Evolutionary conservation across 2,329 filamentous ascomycete genomes (phyloP).

Genomic region (Verticillium dahliae): DNA sequence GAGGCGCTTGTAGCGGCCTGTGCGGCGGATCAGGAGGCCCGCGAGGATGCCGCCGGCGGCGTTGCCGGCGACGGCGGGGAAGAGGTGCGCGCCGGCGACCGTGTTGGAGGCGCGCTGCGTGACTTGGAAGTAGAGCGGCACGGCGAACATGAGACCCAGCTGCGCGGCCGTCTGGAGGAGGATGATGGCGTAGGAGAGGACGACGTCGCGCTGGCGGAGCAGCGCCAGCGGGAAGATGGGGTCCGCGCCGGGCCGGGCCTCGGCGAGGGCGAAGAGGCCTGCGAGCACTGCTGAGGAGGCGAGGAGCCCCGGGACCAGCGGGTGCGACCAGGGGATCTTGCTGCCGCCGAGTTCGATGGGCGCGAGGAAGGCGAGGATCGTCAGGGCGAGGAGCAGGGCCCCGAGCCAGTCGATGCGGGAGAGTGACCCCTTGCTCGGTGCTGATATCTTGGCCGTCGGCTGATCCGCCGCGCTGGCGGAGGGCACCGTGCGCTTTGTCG

Average conservation of each 20-base stretch:
- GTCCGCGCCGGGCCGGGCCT: constrained; percentile 32
- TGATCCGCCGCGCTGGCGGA: neutral
- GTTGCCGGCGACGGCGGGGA: constrained; percentile 62
- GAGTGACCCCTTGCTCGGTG: constrained; percentile 16
- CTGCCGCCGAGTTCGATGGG: constrained; percentile 32
- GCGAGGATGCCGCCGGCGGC: constrained; percentile 55
- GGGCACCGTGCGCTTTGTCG: neutral
- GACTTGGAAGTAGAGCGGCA: constrained; percentile 65
- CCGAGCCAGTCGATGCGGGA: constrained; percentile 51
- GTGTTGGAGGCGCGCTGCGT: constrained; percentile 51
- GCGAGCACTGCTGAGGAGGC: constrained; percentile 19
- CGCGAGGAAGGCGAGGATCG: constrained; percentile 30
- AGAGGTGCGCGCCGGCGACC: constrained; percentile 50
- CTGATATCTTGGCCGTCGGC: neutral
- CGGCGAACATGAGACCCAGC: constrained; percentile 44
- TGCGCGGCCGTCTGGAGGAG: constrained; percentile 51
- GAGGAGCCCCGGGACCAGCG: constrained; percentile 23
- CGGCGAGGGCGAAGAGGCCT: constrained; percentile 22
- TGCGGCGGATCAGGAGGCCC: constrained; percentile 47
- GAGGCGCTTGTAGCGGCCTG: constrained; percentile 51
- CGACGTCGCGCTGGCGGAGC: constrained; percentile 42
- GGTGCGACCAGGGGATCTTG: constrained; percentile 30
- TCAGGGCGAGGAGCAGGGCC: constrained; percentile 48
- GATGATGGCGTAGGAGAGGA: constrained; percentile 45
- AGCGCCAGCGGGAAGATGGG: constrained; percentile 53